A percentile compares a stretch with the other conserved stretches of the same genome.
These are phyloP conservation scores for Prinsepia uniflora DNA, from an alignment of 306 rosid genomes.

Conservation along the genomic window DNA sequence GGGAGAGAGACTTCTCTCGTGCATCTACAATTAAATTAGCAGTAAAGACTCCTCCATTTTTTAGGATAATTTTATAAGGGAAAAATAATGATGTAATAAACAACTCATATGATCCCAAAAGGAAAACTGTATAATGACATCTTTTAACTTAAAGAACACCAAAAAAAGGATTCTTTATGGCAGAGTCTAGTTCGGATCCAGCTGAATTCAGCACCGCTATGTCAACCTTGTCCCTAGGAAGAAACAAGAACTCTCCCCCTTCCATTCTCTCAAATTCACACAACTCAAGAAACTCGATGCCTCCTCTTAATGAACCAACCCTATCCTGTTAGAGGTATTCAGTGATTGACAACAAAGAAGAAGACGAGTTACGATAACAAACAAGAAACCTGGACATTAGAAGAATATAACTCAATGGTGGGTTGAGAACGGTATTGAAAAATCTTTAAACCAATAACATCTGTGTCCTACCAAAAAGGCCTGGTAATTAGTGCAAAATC, in stretches of 20 bases:
- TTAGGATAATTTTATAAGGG: background rate
- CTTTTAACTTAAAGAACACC: constrained; percentile 57
- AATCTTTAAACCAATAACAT: background rate
- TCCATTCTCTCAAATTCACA: constrained; percentile 84
- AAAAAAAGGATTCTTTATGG: constrained; percentile 87
- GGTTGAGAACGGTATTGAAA: background rate
- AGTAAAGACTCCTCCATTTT: background rate
- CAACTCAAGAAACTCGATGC: constrained; percentile 81
- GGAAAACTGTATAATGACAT: background rate
- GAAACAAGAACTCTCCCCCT: constrained; percentile 70
- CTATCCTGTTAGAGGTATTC: constrained; percentile 60
- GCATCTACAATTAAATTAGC: background rate
- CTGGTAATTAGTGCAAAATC: background rate
- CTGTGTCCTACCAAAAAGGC: background rate
- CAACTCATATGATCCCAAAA: background rate
- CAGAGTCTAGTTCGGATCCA: constrained; percentile 85
- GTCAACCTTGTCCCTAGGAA: constrained; percentile 75
- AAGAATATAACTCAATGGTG: background rate
- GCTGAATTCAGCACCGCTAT: constrained; percentile 70
- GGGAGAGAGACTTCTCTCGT: too few species aligned
- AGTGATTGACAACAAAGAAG: background rate
- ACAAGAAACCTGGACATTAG: background rate
- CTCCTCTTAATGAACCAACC: constrained; percentile 78
- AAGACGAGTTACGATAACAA: background rate
- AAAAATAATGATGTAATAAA: background rate